Conservation (phyloP, 2,329 filamentous ascomycete species). For the Penicillium decumbens region DNA sequence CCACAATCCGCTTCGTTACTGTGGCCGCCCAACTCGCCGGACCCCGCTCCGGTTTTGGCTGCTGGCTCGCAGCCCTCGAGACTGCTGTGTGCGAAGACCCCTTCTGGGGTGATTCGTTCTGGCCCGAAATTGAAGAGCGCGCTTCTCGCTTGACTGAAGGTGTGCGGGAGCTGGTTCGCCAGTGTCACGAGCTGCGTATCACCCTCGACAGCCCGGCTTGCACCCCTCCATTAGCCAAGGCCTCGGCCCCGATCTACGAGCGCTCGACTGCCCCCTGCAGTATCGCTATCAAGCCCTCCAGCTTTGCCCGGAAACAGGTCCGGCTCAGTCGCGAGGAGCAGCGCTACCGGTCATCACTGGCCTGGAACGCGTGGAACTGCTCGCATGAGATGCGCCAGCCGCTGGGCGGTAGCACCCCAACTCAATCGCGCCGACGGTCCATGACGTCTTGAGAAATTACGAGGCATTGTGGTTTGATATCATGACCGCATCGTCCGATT, state of each 20-base stretch:
- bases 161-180: constrained; percentile 37
- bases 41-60: constrained; percentile 34
- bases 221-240: constrained; percentile 13
- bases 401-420: constrained; percentile 13
- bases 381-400: constrained; percentile 20
- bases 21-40: constrained; percentile 42
- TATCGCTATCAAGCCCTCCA: constrained; percentile 28
- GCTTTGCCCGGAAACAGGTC: constrained; percentile 31
- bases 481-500: background rate
- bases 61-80: constrained; percentile 39
- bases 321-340: constrained; percentile 35
- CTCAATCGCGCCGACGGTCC: constrained; percentile 22
- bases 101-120: constrained; percentile 43
- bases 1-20: constrained; percentile 42
- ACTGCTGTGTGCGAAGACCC: constrained; percentile 41
- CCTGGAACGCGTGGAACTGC: constrained; percentile 26
- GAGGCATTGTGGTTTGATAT: background rate
- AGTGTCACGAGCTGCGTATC: constrained; percentile 37
- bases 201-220: constrained; percentile 22
- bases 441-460: constrained; percentile 19
- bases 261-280: constrained; percentile 20
- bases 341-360: constrained; percentile 23
- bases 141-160: constrained; percentile 37
- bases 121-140: constrained; percentile 41
- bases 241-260: constrained; percentile 19